A percentile compares a stretch with the other conserved stretches of the same genome.
phyloP scores from a whole-genome alignment of 1,284 basidiomycete genomes.

The Fomitopsis palustris region DNA sequence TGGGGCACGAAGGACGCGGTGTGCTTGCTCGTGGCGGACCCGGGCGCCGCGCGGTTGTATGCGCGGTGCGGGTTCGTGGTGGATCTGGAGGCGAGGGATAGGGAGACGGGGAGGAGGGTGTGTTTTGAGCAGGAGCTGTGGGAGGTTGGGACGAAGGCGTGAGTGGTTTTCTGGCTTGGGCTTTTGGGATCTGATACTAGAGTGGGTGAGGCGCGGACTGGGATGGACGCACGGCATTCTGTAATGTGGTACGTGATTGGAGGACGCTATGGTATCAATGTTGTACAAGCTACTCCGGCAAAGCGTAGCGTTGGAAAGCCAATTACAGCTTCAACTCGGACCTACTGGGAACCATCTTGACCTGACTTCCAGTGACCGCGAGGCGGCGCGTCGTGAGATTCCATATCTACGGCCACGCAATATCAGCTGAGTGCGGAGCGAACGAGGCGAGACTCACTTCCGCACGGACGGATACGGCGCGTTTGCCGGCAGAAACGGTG shows the following conservation, averaged over 20 bases:
- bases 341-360: neutral
- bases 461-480: neutral
- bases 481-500: neutral
- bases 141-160: neutral
- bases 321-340: neutral
- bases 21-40: constrained; percentile 3
- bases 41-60: neutral
- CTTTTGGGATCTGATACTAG: too few species aligned
- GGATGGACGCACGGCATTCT: too few species aligned
- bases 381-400: neutral
- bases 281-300: neutral
- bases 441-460: neutral
- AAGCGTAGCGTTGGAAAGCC: neutral
- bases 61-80: constrained; percentile 5
- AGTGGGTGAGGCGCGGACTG: too few species aligned
- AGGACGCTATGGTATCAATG: too few species aligned
- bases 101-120: neutral
- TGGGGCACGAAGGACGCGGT: constrained; percentile 11
- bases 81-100: constrained; percentile 1
- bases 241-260: too few species aligned
- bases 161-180: neutral
- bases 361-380: neutral
- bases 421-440: neutral
- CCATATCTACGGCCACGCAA: neutral
- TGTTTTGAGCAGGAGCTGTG: neutral